Evolutionary conservation across 2,329 filamentous ascomycete genomes (phyloP).

Genomic region (Calonectria henricotiae): DNA sequence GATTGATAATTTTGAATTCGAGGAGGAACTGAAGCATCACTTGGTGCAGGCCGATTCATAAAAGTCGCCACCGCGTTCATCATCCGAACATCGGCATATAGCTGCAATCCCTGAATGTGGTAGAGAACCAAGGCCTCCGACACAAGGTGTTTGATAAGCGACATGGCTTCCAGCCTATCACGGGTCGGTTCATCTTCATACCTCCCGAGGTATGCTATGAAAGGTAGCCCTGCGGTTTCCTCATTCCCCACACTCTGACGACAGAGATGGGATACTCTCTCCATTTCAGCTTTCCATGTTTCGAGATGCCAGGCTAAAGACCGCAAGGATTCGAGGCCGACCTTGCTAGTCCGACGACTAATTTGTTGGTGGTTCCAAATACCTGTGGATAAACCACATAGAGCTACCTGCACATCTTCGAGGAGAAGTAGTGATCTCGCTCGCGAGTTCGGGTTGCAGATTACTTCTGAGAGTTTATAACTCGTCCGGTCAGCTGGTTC

Average conservation of each 20-base stretch:
- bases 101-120: slow-evolving; percentile 58
- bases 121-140: slow-evolving; percentile 58
- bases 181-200: slow-evolving; percentile 48
- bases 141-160: slow-evolving; percentile 53
- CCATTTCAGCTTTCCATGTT: slow-evolving; percentile 50
- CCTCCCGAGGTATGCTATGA: slow-evolving; percentile 53
- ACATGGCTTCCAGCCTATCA: slow-evolving; percentile 49
- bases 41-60: slow-evolving; percentile 31
- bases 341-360: slow-evolving; percentile 45
- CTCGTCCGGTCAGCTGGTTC: slow-evolving; percentile 56
- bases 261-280: slow-evolving; percentile 45
- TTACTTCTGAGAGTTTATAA: slow-evolving; percentile 55
- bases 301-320: slow-evolving; percentile 52
- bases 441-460: slow-evolving; percentile 50
- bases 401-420: slow-evolving; percentile 57
- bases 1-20: slow-evolving; percentile 46
- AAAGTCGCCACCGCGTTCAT: slow-evolving; percentile 52
- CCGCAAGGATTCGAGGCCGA: slow-evolving; percentile 37
- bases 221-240: slow-evolving; percentile 41
- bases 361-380: slow-evolving; percentile 56
- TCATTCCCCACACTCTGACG: slow-evolving; percentile 38
- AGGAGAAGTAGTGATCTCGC: slow-evolving; percentile 52
- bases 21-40: slow-evolving; percentile 40
- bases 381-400: slow-evolving; percentile 53
- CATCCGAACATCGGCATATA: slow-evolving; percentile 56